A percentile compares a stretch with the other conserved stretches of the same genome.
Evolutionary conservation across 257 asterid genomes (phyloP).

Genomic region (Scutellaria minor): DNA sequence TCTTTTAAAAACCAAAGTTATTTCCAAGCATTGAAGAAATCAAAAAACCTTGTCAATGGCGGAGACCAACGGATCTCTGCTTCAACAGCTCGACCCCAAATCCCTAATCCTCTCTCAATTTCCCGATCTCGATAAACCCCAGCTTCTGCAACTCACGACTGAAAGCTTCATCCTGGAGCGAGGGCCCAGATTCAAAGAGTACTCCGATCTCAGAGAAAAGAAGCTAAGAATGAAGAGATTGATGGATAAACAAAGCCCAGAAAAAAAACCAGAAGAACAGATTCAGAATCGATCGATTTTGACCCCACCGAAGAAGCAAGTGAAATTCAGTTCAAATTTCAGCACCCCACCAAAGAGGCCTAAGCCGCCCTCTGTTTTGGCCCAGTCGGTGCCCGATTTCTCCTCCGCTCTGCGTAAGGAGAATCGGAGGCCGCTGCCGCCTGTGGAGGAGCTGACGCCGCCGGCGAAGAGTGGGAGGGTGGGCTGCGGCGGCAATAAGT

Average conservation of each 20-base stretch:
- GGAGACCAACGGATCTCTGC: conserved; percentile 50
- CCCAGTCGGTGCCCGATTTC: conserved; percentile 93
- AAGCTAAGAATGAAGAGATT: conserved; percentile 49
- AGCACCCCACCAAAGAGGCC: conserved; percentile 61
- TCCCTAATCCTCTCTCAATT: conserved; percentile 68
- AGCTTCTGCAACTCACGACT: conserved; percentile 54
- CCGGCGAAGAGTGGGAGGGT: conserved; percentile 65
- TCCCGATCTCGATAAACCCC: conserved; percentile 55
- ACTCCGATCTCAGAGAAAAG: conserved; percentile 77
- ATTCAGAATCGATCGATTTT: conserved; percentile 34
- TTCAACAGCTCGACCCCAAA: conserved; percentile 56
- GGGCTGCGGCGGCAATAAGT: conserved; percentile 71
- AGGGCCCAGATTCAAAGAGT: conserved; percentile 80
- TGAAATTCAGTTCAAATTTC: conserved; percentile 57
- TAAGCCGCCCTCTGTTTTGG: conserved; percentile 51
- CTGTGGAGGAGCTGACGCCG: conserved; percentile 63
- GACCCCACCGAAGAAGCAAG: conserved; percentile 79
- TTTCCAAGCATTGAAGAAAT: not conserved
- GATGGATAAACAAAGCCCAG: conserved; percentile 29
- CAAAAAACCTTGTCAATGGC: conserved; percentile 51
- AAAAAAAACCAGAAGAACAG: conserved; percentile 14
- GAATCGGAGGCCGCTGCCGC: conserved; percentile 84
- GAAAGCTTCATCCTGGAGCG: conserved; percentile 62
- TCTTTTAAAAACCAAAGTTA: conserved; percentile 33
- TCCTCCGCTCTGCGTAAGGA: conserved; percentile 79